Evolutionary conservation across 2,329 filamentous ascomycete genomes (phyloP), one percentile per base, ranked within the genome.

Genomic region (Biscogniauxia marginata): DNA sequence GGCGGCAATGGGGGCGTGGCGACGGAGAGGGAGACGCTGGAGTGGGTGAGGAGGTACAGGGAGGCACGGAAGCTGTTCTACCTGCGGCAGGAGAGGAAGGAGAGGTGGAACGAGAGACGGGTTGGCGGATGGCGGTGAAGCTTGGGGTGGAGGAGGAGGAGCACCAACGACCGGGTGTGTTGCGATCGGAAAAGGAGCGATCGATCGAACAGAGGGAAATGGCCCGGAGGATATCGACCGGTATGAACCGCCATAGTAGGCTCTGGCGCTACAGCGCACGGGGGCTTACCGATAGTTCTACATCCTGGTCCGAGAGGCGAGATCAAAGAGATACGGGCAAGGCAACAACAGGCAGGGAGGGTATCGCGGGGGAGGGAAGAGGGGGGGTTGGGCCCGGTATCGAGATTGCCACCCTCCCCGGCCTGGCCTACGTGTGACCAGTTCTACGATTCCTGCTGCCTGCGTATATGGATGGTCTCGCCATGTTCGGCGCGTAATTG

Each of bases 91-190:
- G 95, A 98, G 77, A 84, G 91, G 63, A 96, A 93, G 73, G 89
- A 92, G 67, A 83, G 95, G 65, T 98, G 95, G 95, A 95, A 98
- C 71, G 93, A 98, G 74, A 92, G 93, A 21, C 82, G 93, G 63
- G 93, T 98, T 30, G 93, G 93, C 9, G 95, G 95, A 0, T 98
- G 95, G 95, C 84, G 93, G 68, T 93, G 77, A 85, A 34, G 7
- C 5, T n/a, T 3, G 11, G 30, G 7, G 30, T 30, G 8, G 13
- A 9, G 21, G 4, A 18, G 11, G 44, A 46, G 44, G 13, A 18
- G 9, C 16, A 46, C 20, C 13, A 46, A 18, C 11, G 43, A 46
- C n/a, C n/a, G n/a, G n/a, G n/a, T n/a, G n/a, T n/a, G n/a, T n/a
- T n/a, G n/a, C n/a, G n/a, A n/a, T n/a, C n/a, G n/a, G n/a, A n/a